Conservation (phyloP, 257 asterid genomes). For the Nicotiana knightiana region DNA sequence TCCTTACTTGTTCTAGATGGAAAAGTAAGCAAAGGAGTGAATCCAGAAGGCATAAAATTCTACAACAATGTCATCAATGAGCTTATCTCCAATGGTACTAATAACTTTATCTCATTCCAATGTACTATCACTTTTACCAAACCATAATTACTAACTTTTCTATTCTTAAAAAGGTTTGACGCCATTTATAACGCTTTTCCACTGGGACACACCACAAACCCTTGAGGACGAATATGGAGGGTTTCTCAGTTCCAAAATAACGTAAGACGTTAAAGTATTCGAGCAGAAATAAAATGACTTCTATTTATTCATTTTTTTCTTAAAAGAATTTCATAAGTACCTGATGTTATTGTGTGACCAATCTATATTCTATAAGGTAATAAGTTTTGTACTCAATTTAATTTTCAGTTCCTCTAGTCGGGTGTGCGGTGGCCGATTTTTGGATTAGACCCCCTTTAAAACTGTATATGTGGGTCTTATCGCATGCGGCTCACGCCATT, state of each 20-base stretch:
- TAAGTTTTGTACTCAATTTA: too few species aligned
- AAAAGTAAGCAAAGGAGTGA: conserved; percentile 27
- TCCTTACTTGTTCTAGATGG: conserved; percentile 15
- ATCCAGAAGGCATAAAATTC: conserved; percentile 24
- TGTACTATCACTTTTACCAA: not conserved
- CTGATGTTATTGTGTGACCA: not conserved
- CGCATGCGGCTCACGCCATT: too few species aligned
- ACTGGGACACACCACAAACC: conserved; percentile 23
- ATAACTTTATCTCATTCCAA: not conserved
- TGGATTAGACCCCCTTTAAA: too few species aligned
- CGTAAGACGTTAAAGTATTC: conserved; percentile 6
- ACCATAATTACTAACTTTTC: not conserved
- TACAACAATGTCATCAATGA: conserved; percentile 30
- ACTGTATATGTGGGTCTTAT: too few species aligned
- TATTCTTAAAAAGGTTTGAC: conserved; percentile 3
- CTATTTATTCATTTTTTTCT: not conserved
- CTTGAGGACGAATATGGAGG: conserved; percentile 26
- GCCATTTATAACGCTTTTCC: conserved; percentile 22
- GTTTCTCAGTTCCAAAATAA: conserved; percentile 16
- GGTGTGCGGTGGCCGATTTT: too few species aligned
- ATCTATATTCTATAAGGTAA: too few species aligned
- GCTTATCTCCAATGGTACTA: conserved; percentile 18
- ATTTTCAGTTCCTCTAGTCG: too few species aligned
- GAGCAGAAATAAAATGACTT: not conserved
- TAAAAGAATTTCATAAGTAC: not conserved